Percentiles rank a stretch among this genome's conserved stretches.
Conservation (phyloP, 208 protist species). For the Leishmania martiniquensis region DNA sequence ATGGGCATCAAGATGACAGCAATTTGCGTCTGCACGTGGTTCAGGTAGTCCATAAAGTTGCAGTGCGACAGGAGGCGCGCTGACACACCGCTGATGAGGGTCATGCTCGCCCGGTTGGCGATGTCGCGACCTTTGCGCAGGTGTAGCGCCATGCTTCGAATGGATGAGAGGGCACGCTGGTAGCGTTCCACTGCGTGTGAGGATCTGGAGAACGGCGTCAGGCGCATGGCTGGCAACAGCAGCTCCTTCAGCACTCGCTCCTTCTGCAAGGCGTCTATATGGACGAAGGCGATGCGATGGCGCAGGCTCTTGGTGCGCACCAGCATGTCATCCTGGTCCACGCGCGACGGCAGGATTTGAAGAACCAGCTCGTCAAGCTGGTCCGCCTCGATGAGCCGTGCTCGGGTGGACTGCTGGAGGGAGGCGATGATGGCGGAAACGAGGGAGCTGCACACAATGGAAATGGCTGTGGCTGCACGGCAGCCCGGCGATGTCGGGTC, state of each 20-base stretch:
- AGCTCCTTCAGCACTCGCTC: constrained; percentile 81
- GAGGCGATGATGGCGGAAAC: constrained; percentile 55
- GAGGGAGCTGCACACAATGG: constrained; percentile 54
- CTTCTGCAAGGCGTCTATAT: constrained; percentile 69
- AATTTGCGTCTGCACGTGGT: constrained; percentile 77
- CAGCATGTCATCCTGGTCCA: constrained; percentile 80
- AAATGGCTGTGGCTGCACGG: constrained; percentile 34
- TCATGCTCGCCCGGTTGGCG: constrained; percentile 80
- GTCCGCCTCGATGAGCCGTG: constrained; percentile 66
- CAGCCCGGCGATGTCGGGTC: constrained; percentile 5
- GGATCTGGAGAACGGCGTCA: constrained; percentile 26
- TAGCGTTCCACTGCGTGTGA: constrained; percentile 50
- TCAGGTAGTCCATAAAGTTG: constrained; percentile 88
- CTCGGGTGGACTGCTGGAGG: constrained; percentile 46
- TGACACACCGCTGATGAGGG: constrained; percentile 76
- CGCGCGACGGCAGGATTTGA: constrained; percentile 67
- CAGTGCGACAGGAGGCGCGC: constrained; percentile 81
- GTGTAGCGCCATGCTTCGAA: constrained; percentile 48
- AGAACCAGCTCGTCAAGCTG: constrained; percentile 84
- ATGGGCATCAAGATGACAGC: constrained; percentile 80
- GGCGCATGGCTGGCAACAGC: constrained; percentile 58
- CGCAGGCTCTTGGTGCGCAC: constrained; percentile 57
- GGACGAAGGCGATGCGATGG: constrained; percentile 47
- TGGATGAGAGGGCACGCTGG: constrained; percentile 51
- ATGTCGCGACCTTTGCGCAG: constrained; percentile 69